phyloP scores from a whole-genome alignment of 495 filamentous ascomycete species.

The Chaetomium tenue region DNA sequence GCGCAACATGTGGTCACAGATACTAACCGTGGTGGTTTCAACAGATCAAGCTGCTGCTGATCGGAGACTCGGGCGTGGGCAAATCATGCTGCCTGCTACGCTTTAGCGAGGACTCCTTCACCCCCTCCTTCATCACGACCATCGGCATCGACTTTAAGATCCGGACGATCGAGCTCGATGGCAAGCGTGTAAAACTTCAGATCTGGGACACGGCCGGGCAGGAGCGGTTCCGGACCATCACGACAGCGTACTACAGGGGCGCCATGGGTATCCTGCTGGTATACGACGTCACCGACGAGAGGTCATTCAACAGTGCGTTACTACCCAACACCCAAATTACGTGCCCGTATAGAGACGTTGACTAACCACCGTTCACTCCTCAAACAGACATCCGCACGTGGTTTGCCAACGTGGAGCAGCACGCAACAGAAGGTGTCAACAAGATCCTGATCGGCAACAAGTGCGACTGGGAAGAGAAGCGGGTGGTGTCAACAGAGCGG shows the following conservation, averaged over 20 bases:
- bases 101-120: slow-evolving; percentile 99
- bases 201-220: slow-evolving; percentile 99
- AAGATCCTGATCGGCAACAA: slow-evolving; percentile 99
- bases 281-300: slow-evolving; percentile 97
- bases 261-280: slow-evolving; percentile 98
- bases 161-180: slow-evolving; percentile 94
- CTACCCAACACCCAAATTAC: not conserved
- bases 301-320: slow-evolving; percentile 91
- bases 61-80: slow-evolving; percentile 95
- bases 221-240: slow-evolving; percentile 97
- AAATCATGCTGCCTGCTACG: slow-evolving; percentile 98
- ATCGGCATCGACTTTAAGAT: slow-evolving; percentile 99
- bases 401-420: slow-evolving; percentile 99
- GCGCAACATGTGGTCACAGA: not conserved
- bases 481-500: slow-evolving; percentile 85
- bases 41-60: slow-evolving; percentile 97
- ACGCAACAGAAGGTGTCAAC: slow-evolving; percentile 98
- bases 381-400: slow-evolving; percentile 90
- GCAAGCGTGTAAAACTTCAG: slow-evolving; percentile 96
- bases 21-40: slow-evolving; percentile 6
- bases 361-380: not conserved
- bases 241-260: slow-evolving; percentile 96
- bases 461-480: slow-evolving; percentile 99
- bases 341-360: not conserved
- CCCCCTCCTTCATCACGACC: slow-evolving; percentile 97